A percentile compares a stretch with the other conserved stretches of the same genome.
Conservation (phyloP, 129 eudicot species). For the Ambrosia trifida region DNA sequence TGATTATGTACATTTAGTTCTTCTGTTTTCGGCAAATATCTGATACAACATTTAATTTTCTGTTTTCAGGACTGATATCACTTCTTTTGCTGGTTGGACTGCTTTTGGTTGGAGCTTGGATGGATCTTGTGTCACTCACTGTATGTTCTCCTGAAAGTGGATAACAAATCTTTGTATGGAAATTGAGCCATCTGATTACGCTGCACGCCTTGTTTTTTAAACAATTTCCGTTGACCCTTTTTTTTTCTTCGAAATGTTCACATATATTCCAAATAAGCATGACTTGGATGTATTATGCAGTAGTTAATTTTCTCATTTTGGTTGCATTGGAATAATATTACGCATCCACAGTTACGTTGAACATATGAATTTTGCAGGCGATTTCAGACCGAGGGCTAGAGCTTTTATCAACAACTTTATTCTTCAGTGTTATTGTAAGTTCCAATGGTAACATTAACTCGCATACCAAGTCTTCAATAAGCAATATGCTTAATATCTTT, state of each 20-base stretch:
- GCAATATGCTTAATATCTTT: not conserved
- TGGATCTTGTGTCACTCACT: conserved; percentile 62
- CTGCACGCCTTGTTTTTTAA: not conserved
- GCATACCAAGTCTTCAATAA: too few species aligned
- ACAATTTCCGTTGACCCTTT: not conserved
- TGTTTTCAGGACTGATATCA: conserved; percentile 57
- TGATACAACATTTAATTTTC: not conserved
- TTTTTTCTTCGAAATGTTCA: not conserved
- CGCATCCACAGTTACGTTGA: not conserved
- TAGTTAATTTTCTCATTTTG: not conserved
- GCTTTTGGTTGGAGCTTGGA: conserved; percentile 59
- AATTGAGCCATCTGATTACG: not conserved
- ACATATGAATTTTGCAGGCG: conserved; percentile 60
- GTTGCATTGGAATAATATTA: conserved; percentile 6
- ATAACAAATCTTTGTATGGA: conserved; percentile 9
- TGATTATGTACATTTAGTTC: not conserved
- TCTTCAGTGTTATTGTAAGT: conserved; percentile 84
- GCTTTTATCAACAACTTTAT: conserved; percentile 76
- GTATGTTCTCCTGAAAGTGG: conserved; percentile 42
- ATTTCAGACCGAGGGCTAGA: conserved; percentile 91
- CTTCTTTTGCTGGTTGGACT: conserved; percentile 64
- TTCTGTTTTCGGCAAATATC: not conserved
- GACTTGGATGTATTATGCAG: not conserved
- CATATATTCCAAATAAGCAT: not conserved
- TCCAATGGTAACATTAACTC: not conserved